phyloP scores from a whole-genome alignment of 2,329 filamentous ascomycete genomes.

The Botryosphaeria agaves region DNA sequence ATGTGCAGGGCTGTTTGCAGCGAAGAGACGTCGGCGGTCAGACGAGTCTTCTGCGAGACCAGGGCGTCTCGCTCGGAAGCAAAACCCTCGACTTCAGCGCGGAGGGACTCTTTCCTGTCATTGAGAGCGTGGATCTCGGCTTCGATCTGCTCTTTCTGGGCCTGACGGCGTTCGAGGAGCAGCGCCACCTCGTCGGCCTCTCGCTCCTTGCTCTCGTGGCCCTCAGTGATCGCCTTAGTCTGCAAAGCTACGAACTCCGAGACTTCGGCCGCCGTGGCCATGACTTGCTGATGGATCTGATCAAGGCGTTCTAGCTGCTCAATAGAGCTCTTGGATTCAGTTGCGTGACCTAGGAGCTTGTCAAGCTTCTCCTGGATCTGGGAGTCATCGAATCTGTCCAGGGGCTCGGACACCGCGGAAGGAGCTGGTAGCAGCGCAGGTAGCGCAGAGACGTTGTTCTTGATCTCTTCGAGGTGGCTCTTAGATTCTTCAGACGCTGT shows the following conservation, averaged over 20 bases:
- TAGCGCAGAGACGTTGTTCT: conserved; percentile 20
- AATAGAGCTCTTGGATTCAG: conserved; percentile 29
- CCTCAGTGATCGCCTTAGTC: conserved; percentile 55
- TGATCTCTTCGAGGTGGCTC: conserved; percentile 21
- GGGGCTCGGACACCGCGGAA: conserved; percentile 10
- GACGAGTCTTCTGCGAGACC: conserved; percentile 56
- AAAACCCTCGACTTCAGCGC: conserved; percentile 38
- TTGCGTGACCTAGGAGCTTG: conserved; percentile 22
- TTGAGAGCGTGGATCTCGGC: conserved; percentile 27
- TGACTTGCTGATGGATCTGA: conserved; percentile 75
- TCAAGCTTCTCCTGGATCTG: conserved; percentile 48
- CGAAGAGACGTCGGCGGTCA: conserved; percentile 74
- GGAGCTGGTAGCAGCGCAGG: conserved; percentile 27
- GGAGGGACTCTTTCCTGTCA: conserved; percentile 26
- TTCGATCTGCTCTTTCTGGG: conserved; percentile 44
- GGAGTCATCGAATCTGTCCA: conserved; percentile 34
- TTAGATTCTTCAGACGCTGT: conserved; percentile 25
- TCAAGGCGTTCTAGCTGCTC: conserved; percentile 69
- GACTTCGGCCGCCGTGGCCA: conserved; percentile 68
- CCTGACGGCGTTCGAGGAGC: conserved; percentile 58
- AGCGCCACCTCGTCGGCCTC: conserved; percentile 65
- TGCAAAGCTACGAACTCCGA: conserved; percentile 66
- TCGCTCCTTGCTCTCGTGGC: conserved; percentile 62
- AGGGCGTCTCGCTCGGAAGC: conserved; percentile 59
- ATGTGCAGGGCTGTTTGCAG: conserved; percentile 81